Base-by-base conservation (phyloP, 2,329 filamentous ascomycete genomes). In the Biscogniauxia marginata region DNA sequence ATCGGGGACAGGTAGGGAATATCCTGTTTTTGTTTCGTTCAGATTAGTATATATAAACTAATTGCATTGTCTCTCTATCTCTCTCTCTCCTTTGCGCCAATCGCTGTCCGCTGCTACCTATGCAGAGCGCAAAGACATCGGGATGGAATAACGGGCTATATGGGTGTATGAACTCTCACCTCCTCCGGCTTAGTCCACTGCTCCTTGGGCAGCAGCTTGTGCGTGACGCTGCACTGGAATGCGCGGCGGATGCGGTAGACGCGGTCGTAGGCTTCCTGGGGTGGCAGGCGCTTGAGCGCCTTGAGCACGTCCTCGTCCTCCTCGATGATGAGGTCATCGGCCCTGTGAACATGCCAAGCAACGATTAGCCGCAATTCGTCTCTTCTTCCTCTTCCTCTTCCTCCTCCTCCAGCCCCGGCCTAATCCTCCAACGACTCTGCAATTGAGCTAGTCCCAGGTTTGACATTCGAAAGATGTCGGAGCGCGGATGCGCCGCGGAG, bases 241-340 rank as follows among this genome's bases (percentile, higher is more conserved):
- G 95, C 93, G 78, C 95, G 88, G 80, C 95, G 91, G 77, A 99
- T 86, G 73, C 95, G 93, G 88, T 92, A 99, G 75, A 98, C 86
- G 75, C 95, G 93, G 81, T 99, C 95, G 80, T 98, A 98, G 70
- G 88, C 84, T 74, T 95, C 91, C 82, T 96, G 91, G 70, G 91
- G 84, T 56, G 90, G 85, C 61, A 99, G 89, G 74, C 95, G 91
- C 84, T 90, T 90, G 71, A 99, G 84, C 62, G 95, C 95, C 68
- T 88, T 84, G 77, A 95, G 88, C 70, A 96, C 91, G 56, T 82
- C 79, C 70, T 95, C 90, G 81, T 84, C 89, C 81, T 99, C 95
- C 79, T 99, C 95, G 74, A 90, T 86, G 74, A 97, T 90, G 74
- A 99, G 79, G 75, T 99, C 95, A 78, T 99, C 95, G 83, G 88